A percentile compares a stretch with the other conserved stretches of the same genome.
Conservation (phyloP, 2,329 filamentous ascomycete species). For the Cladosporium halotolerans region DNA sequence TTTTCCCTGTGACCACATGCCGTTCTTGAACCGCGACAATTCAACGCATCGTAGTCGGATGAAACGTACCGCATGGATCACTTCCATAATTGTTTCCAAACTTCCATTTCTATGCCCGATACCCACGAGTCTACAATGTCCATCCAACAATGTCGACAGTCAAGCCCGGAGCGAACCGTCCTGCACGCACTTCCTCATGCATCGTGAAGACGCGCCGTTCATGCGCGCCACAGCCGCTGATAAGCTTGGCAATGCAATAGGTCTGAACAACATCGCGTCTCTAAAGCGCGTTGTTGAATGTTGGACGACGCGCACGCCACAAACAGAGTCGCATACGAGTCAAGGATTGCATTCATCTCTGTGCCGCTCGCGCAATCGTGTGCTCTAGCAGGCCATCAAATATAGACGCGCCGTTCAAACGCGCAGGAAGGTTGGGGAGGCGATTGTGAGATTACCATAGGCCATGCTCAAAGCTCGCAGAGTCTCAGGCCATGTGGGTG, state of each 20-base stretch:
- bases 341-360: no score
- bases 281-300: no score
- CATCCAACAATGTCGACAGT: background rate
- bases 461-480: no score
- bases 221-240: background rate
- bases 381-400: no score
- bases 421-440: no score
- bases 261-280: background rate
- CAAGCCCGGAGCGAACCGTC: background rate
- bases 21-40: background rate
- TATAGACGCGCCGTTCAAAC: no score
- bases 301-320: no score
- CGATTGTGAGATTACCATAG: no score
- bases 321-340: no score
- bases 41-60: background rate
- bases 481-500: no score
- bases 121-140: background rate
- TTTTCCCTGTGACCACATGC: background rate
- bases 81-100: background rate
- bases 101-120: background rate
- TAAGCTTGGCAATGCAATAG: constrained; percentile 11
- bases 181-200: constrained; percentile 10
- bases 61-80: background rate
- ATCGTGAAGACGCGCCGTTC: constrained; percentile 9
- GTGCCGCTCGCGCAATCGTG: no score